Evolutionary conservation across 176 grass and related monocot genomes (phyloP), one percentile per base, ranked within the genome.

Genomic region (Oryza coarctata): DNA sequence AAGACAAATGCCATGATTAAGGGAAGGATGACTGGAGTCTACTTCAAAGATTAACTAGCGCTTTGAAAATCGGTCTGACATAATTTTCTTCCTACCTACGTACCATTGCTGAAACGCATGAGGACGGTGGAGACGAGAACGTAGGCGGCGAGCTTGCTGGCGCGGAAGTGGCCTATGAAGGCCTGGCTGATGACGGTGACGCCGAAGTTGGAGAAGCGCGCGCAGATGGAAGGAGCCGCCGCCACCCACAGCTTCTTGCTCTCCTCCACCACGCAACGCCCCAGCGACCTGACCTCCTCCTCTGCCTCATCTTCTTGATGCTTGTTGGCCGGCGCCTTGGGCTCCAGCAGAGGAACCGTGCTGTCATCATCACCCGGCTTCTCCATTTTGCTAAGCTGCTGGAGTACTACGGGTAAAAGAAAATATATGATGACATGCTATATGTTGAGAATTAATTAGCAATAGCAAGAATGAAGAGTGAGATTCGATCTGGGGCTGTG

Each of bases 151-250:
- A 97, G 91, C 87, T 97, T 89, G 23, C 89, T 92, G 31, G 89
- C 27, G 33, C 91, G 89, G 82, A 97, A 82, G 83, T 97, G 94
- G 6, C 94, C 91, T 76, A 97, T 34, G 94, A 97, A 92, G 3
- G 94, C 91, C 73, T 97, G 91, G 87, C 91, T 97, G 91, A 97
- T 94, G 75, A 97, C 85, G 40, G 94, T 90, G 12, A 97, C 83
- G 67, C 94, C 94, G 73, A 94, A 94, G 6, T 89, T 62, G n/a
- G 94, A 90, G 84, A 97, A 92, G 20, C 94, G 84, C 0, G 85
- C 87, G 87, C 88, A 92, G 87, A 94, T 97, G 67, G 91, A 97
- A 6, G 91, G 91, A 0, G 85, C 94, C 7, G 91, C 94, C 29
- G 94, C 94, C 75, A 68, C 79, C 91, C 94, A 97, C 17, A 97